These are phyloP conservation scores for Amoebophrya sp. DNA, from an alignment of 169 alveolate genomes.

Conservation along the genomic window DNA sequence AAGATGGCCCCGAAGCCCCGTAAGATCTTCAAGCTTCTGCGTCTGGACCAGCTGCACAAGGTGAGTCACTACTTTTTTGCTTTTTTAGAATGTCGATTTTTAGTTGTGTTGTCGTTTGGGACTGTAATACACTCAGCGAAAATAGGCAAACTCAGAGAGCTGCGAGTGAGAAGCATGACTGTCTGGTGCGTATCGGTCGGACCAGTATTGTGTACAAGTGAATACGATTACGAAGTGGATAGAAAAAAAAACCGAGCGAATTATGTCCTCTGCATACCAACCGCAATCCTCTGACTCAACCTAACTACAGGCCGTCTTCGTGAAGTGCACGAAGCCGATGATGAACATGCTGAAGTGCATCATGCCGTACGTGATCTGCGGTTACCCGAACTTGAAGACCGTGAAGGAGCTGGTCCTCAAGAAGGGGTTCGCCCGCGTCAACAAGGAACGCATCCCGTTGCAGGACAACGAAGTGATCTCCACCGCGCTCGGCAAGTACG, in stretches of 20 bases:
- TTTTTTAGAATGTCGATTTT: not conserved
- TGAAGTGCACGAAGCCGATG: slow-evolving; percentile 94
- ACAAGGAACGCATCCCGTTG: slow-evolving; percentile 83
- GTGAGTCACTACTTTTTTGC: slow-evolving; percentile 58
- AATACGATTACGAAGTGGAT: not conserved
- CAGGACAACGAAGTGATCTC: slow-evolving; percentile 76
- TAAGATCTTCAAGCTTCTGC: slow-evolving; percentile 87
- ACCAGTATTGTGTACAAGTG: not conserved
- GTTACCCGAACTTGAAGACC: slow-evolving; percentile 91
- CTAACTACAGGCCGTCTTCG: slow-evolving; percentile 22
- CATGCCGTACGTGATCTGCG: slow-evolving; percentile 94
- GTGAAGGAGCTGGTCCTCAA: slow-evolving; percentile 92
- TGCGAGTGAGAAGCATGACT: not conserved
- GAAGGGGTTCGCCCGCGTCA: slow-evolving; percentile 88
- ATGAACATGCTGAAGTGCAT: slow-evolving; percentile 91
- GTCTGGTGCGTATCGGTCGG: not conserved
- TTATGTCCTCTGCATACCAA: no score
- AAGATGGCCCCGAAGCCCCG: slow-evolving; percentile 93
- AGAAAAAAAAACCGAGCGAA: no score
- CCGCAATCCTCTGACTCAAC: no score
- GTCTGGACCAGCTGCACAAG: slow-evolving; percentile 97
- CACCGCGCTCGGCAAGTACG: slow-evolving; percentile 65
- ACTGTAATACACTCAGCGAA: not conserved
- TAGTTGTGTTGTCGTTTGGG: not conserved
- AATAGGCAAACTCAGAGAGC: not conserved